Base-by-base conservation (phyloP, 2,329 filamentous ascomycete species). In the Ascochyta lentis region DNA sequence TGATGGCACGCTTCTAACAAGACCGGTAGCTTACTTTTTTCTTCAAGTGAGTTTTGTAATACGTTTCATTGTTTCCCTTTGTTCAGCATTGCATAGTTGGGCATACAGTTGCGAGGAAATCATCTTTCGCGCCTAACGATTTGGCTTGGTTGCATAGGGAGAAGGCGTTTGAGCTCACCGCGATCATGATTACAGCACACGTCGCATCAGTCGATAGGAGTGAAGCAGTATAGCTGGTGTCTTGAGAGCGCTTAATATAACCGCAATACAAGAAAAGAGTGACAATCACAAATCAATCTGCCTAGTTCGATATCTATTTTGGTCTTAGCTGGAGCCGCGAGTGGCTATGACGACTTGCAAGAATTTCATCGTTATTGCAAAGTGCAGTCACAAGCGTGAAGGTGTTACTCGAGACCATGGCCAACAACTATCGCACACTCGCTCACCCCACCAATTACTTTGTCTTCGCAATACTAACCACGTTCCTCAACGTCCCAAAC, bases 401-500 rank as follows among this genome's bases (percentile, higher is more conserved):
- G 29, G 12, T 35, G 19, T 15, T 23, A 42, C 12, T 26, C 9
- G n/a, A 6, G 31, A 4, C 8, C 33, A 13, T 33, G 23, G 31
- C 5, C 4, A 16, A 37, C 19, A 23, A 9, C 4, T 48, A 49
- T 44, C 33, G 33, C 49, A 54, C 51, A 53, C 27, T 12, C 15
- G 9, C 16, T n/a, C 1, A 6, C 3, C 13, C 6, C 6, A 6
- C 4, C 19, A 54, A 34, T n/a, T 35, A 67, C 59, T 56, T 67
- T n/a, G 52, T 65, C 61, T 65, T 71, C n/a, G 69, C 61, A 44
- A 72, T 70, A 26, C 69, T 66, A 40, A 82, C 80, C 6, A 84
- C 80, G 66, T 83, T 83, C 71, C 87, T 86, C 78, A 99, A 75
- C 51, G 86, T 96, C 1, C 95, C 95, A 79, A 99, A 99, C 31